These are phyloP conservation scores for Auriscalpium microsporum DNA, from an alignment of 768 basidiomycete genomes.

Conservation along the genomic window DNA sequence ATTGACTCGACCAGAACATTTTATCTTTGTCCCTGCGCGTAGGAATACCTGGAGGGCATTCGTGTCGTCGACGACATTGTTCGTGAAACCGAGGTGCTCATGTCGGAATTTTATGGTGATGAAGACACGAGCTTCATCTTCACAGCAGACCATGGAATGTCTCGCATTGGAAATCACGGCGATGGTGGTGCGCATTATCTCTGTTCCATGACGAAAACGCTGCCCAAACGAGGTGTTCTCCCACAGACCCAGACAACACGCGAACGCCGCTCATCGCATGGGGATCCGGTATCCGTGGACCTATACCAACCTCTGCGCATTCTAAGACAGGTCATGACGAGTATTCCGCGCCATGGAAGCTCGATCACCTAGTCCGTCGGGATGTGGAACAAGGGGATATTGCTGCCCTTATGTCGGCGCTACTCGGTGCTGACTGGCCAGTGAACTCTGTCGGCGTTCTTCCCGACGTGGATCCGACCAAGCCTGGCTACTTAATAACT, in stretches of 20 bases:
- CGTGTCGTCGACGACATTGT: conserved; percentile 72
- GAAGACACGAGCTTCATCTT: conserved; percentile 69
- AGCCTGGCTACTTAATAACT: conserved; percentile 49
- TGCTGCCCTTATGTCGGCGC: conserved; percentile 65
- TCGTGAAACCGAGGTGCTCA: conserved; percentile 49
- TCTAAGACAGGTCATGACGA: conserved; percentile 53
- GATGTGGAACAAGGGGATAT: conserved; percentile 85
- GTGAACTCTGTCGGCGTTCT: conserved; percentile 78
- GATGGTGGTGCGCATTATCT: conserved; percentile 54
- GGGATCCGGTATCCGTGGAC: conserved; percentile 71
- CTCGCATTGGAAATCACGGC: conserved; percentile 79
- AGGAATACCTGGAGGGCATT: conserved; percentile 87
- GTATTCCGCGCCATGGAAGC: conserved; percentile 57
- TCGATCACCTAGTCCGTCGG: conserved; percentile 49
- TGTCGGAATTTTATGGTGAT: conserved; percentile 58
- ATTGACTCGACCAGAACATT: background rate
- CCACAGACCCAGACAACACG: conserved; percentile 75
- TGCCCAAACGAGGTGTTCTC: too few relatives aligned
- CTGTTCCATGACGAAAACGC: too few relatives aligned
- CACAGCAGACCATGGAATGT: conserved; percentile 90
- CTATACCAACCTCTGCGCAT: conserved; percentile 39
- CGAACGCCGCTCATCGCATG: conserved; percentile 78
- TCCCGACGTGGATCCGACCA: conserved; percentile 60
- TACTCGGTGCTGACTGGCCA: conserved; percentile 68
- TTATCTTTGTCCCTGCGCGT: background rate